Base-by-base conservation (phyloP, 805 yeast genomes). In the Yarrowia sp. region DNA sequence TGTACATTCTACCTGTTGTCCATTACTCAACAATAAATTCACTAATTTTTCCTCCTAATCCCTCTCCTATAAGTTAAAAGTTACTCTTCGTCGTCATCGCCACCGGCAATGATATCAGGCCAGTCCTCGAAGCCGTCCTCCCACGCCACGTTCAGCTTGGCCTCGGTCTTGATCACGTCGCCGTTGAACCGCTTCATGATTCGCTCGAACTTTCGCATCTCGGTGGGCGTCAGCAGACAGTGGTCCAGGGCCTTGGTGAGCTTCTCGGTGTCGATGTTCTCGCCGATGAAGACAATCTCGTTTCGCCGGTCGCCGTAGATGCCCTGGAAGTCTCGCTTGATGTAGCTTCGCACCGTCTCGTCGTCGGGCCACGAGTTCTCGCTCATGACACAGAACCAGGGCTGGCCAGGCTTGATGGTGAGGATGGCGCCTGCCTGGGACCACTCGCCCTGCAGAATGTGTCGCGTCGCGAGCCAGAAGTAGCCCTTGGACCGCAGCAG, bases 111-210 rank as follows among this genome's bases (percentile, higher is more conserved):
- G 16, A 51, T 51, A 24, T 51, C 58, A 14, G 74, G 67, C 81
- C 81, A 78, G 39, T 74, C 77, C 61, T 77, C 81, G 65, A 78
- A 78, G 1, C 80, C 81, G 65, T 78, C 81, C 21, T 72, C 73
- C 63, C 73, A 77, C 12, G 68, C 65, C 1, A 65, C 66, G 13
- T 33, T 24, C 9, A 65, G 42, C 39, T 67, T 68, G 27, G 71
- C 68, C 58, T 77, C 80, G 13, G 71, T 68, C 36, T 71, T 64
- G 35, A 73, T 62, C 13, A 75, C 63, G 61, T 74, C 72, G 33
- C 67, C 67, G 22, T 70, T 71, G n/a, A 63, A 64, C 6, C 66
- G 64, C 9, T 31, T 42, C 27, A 74, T 69, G 29, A 73, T 67
- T 24, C 69, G 66, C 47, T 71, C 71, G 46, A 69, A 77, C 8